Evolutionary conservation across 73 alveolate species (phyloP), one percentile per base, ranked within the genome.

Genomic region (Tetrahymena malaccensis): DNA sequence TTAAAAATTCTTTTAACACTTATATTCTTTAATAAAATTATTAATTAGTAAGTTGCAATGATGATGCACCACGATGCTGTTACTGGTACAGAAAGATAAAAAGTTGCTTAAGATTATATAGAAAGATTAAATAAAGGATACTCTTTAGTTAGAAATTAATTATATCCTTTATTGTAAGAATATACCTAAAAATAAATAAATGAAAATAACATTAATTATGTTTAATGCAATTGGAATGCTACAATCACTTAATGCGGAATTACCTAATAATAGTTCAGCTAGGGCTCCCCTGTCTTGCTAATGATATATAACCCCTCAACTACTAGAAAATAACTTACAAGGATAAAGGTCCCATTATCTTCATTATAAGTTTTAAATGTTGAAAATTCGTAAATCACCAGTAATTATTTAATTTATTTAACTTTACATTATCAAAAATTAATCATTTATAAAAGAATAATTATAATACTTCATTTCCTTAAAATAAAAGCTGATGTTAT

Each of bases 51-150:
- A 70, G 37, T 70, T 31, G 89, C 89, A 1, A 70, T 70, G 89
- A 70, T 70, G 89, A 70, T 70, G 94, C 97, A 95, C 43, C 97
- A 95, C 37, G 97, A 95, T 89, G 97, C 97, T 10, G 97, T 95
- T 10, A 37, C 95, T 34, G 97, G 97, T 31, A 95, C 97, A 22
- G 97, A 43, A 89, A 89, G 94, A 37, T 38, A 95, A 93, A 89
- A 22, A 40, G 96, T 94, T 0, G 85, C 38, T 0, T 44, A 43
- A 31, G 96, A 94, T 94, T 94, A 94, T 12, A 94, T 55, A 19
- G 10, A 34, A 5, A 13, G 43, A 44, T 94, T 94, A 31, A 34
- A 31, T 55, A 25, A 22, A 25, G 96, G 84, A 43, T 85, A 94
- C n/a, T 35, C 33, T 16, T 5, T 44, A 22, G 56, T 94, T 17